phyloP scores from a whole-genome alignment of 2,329 filamentous ascomycete species.

The Colletotrichum simmondsii region DNA sequence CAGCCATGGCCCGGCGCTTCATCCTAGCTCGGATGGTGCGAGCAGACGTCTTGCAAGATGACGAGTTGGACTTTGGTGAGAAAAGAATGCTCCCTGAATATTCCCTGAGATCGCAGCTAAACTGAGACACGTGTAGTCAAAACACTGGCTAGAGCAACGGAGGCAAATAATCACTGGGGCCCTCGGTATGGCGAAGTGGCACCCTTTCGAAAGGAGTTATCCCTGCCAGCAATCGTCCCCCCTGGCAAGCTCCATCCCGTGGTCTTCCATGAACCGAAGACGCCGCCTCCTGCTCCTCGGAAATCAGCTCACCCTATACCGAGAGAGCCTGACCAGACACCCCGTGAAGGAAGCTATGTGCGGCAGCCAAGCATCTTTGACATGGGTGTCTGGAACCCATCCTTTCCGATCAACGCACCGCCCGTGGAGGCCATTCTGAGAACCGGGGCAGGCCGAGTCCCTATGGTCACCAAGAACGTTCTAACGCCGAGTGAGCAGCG shows the following conservation, averaged over 20 bases:
- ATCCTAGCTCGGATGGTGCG: slow-evolving; percentile 38
- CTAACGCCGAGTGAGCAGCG: slow-evolving; percentile 54
- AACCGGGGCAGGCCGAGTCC: slow-evolving; percentile 45
- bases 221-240: background rate
- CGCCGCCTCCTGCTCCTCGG: background rate
- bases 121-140: background rate
- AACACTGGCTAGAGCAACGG: background rate
- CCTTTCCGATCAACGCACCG: slow-evolving; percentile 48
- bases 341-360: slow-evolving; percentile 39
- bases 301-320: background rate
- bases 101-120: background rate
- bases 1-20: slow-evolving; percentile 40
- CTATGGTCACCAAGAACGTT: slow-evolving; percentile 49
- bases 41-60: slow-evolving; percentile 30
- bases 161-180: slow-evolving; percentile 36
- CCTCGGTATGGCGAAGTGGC: slow-evolving; percentile 32
- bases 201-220: slow-evolving; percentile 14
- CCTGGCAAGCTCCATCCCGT: background rate
- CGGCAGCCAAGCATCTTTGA: slow-evolving; percentile 43
- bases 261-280: background rate
- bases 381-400: slow-evolving; percentile 40
- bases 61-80: slow-evolving; percentile 26
- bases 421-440: slow-evolving; percentile 49
- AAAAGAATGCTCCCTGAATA: background rate
- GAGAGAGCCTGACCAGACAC: background rate